These are phyloP conservation scores for Lophiotrema nucula DNA, from an alignment of 495 filamentous ascomycete species.

Conservation along the genomic window DNA sequence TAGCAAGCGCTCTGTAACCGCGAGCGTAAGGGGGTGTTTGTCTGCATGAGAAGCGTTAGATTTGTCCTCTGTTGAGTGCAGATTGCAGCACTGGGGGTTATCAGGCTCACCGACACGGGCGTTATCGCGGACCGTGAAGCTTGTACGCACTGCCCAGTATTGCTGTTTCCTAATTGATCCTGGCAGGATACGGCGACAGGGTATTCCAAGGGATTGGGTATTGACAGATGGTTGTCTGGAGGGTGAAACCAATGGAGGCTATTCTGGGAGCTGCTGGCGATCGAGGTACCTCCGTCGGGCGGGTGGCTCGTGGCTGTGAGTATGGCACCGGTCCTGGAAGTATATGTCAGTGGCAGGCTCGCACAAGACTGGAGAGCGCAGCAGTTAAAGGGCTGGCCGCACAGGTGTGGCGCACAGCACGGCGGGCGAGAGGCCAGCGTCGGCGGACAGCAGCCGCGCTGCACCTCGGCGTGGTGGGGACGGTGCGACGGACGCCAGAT, in stretches of 20 bases:
- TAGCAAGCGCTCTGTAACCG: conserved; percentile 26
- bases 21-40: conserved; percentile 11
- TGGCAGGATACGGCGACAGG: conserved; percentile 1
- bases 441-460: conserved; percentile 29
- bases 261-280: conserved; percentile 10
- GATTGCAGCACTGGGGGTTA: conserved; percentile 1
- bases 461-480: conserved; percentile 28
- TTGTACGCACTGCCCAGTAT: conserved; percentile 17
- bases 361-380: conserved; percentile 12
- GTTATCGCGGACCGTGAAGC: conserved; percentile 22
- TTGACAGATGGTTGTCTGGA: conserved; percentile 9
- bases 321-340: conserved; percentile 1
- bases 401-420: conserved; percentile 34
- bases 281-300: neutral
- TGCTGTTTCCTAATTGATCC: conserved; percentile 19
- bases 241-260: conserved; percentile 7
- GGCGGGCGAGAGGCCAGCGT: conserved; percentile 20
- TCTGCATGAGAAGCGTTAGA: conserved; percentile 33
- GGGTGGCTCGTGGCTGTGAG: conserved; percentile 24
- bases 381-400: conserved; percentile 26
- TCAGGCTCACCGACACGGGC: conserved; percentile 27
- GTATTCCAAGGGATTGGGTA: conserved; percentile 12
- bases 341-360: conserved; percentile 25
- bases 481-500: conserved; percentile 14
- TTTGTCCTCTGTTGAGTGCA: conserved; percentile 13